Evolutionary conservation across 495 filamentous ascomycete species (phyloP), one percentile per base, ranked within the genome.

Genomic region (Penicillium atrosanguineum): DNA sequence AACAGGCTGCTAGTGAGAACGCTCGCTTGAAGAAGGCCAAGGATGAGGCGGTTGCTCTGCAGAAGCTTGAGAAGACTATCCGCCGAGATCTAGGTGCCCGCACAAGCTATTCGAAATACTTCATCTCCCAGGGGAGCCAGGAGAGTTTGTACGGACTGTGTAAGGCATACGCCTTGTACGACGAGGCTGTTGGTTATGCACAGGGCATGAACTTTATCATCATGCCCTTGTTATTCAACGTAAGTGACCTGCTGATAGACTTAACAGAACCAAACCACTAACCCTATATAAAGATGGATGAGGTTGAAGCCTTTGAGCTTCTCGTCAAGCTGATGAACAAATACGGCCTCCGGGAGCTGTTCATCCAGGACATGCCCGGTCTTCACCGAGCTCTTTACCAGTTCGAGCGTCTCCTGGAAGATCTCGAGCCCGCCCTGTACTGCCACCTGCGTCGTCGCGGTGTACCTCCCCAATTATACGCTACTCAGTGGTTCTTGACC

Each of bases 141-240:
- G 95, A 99, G 64, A 89, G 90, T 26, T 79, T 99, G 23, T 97
- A 96, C 67, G 90, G 91, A 7, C 79, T 97, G 20, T 97, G 94
- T 69, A 99, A 99, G 73, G 93, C 95, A 14, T 99, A 99, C 69
- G 94, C 94, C 1, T 75, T 99, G 38, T 96, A 91, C 60, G 94
- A 99, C 69, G 90, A 95, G 51, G 85, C 78, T 8, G 93, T 99
- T 8, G 92, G 94, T 15, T 99, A 99, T 72, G 94, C 94, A 6
- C 94, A 99, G 67, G 94, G 94, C 54, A 97, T 99, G 88, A 99
- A 97, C 56, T 99, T 99, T 64, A 84, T 99, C 47, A 88, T 87
- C 16, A 97, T 97, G 88, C 94, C 95, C n/a, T 69, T 99, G 28
- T 79, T 99, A 6, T 96, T 99, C 70, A 97, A 96, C 65, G 89